Base-by-base conservation (phyloP, 176 grass and related monocot species). In the Oryza punctata region DNA sequence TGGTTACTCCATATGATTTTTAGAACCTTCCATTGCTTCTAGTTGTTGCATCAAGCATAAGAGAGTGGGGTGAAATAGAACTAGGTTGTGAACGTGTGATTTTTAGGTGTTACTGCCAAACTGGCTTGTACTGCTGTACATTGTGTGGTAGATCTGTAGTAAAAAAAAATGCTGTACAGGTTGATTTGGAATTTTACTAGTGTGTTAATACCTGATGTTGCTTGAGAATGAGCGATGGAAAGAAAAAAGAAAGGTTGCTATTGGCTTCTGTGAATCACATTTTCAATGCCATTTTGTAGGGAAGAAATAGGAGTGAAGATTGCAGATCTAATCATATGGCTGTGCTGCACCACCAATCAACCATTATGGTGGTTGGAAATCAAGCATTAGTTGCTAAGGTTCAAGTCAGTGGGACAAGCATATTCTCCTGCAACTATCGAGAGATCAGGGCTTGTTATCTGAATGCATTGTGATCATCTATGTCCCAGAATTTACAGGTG, bases 1-100 rank as follows among this genome's bases (percentile, higher is more conserved):
- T 91, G 14, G 60, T 32, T 23, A 91, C 95, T 78, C 61, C 73
- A 13, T 94, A 87, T 70, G 70, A 91, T 80, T 83, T 88, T 45
- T 92, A 93, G 82, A 61, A 35, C 47, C 64, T 69, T 71, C 79
- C 13, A 26, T 71, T n/a, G 72, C 44, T 73, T 75, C 43, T 38
- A 38, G 37, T 49, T 50, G 74, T 21, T 81, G 13, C 67, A 78
- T 78, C 45, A 6, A 47, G 6, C 28, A 54, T 69, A 10, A 52
- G 10, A 68, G 49, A 5, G 41, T 5, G 35, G 11, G 18, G 14
- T 54, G 29, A 33, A 43, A 6, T 52, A 18, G 63, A 67, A 23
- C 37, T 21, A 69, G 32, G 63, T 54, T 35, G 46, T 61, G 57
- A 9, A 61, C 57, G 8, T 75, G 80, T 83, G 63, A 64, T 69